These are phyloP conservation scores for Paraphoma sp. DNA, from an alignment of 2,329 filamentous ascomycete genomes.

Conservation along the genomic window DNA sequence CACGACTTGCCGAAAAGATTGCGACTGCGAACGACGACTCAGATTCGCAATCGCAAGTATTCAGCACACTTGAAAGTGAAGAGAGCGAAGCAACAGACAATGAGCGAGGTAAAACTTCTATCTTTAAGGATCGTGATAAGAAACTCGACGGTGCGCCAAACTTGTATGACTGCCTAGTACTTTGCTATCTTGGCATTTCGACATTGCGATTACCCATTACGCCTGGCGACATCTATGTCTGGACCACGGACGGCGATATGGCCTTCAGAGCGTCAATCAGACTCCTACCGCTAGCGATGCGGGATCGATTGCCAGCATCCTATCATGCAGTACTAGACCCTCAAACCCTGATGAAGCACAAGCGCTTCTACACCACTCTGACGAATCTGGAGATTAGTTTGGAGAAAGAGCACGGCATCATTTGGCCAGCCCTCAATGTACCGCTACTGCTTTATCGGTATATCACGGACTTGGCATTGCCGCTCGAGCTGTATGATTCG, in stretches of 20 bases:
- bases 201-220: slow-evolving; percentile 79
- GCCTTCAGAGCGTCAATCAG: slow-evolving; percentile 71
- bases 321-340: slow-evolving; percentile 67
- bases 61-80: slow-evolving; percentile 62
- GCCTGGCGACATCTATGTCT: slow-evolving; percentile 73
- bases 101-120: slow-evolving; percentile 14
- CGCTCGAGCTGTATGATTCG: slow-evolving; percentile 70
- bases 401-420: slow-evolving; percentile 70
- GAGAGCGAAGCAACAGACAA: slow-evolving; percentile 49
- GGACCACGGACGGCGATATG: slow-evolving; percentile 68
- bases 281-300: slow-evolving; percentile 68
- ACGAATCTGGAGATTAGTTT: slow-evolving; percentile 70
- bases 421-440: slow-evolving; percentile 75
- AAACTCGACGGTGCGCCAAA: slow-evolving; percentile 64
- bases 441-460: slow-evolving; percentile 73
- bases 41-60: slow-evolving; percentile 56
- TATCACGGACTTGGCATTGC: slow-evolving; percentile 74
- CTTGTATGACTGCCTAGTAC: slow-evolving; percentile 74
- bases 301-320: slow-evolving; percentile 66
- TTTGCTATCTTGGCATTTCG: slow-evolving; percentile 81
- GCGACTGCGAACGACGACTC: slow-evolving; percentile 41
- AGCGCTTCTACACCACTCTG: slow-evolving; percentile 70
- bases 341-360: slow-evolving; percentile 54
- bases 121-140: slow-evolving; percentile 48
- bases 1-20: slow-evolving; percentile 59